Conservation (phyloP, 768 basidiomycete genomes). For the Suillus variegatus region DNA sequence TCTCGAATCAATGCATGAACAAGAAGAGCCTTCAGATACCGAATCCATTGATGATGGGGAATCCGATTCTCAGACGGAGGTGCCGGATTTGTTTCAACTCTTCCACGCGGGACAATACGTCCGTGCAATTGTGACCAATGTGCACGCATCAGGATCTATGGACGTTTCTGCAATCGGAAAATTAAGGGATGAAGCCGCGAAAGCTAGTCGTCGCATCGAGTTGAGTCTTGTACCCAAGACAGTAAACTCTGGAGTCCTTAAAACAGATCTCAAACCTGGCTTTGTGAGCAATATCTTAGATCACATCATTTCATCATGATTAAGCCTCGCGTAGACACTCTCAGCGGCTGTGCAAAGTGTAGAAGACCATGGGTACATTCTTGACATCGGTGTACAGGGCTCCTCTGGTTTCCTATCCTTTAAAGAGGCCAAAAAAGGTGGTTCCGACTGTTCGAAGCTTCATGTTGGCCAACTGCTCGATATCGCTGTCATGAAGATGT, state of each 20-base stretch:
- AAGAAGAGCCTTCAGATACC: constrained; percentile 48
- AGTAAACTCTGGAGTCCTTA: constrained; percentile 80
- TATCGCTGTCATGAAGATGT: constrained; percentile 63
- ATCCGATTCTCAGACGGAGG: constrained; percentile 26
- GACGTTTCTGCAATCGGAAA: constrained; percentile 59
- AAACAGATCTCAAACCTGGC: constrained; percentile 72
- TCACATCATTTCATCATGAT: constrained; percentile 8
- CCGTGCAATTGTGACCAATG: constrained; percentile 69
- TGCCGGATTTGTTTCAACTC: constrained; percentile 75
- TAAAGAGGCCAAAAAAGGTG: constrained; percentile 69
- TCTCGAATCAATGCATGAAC: constrained; percentile 62
- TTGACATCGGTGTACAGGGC: constrained; percentile 82
- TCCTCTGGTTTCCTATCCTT: constrained; percentile 85
- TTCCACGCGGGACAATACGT: constrained; percentile 88
- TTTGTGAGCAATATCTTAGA: constrained; percentile 55
- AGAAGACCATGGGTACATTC: constrained; percentile 96
- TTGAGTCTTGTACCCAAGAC: constrained; percentile 80
- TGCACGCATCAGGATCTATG: constrained; percentile 67
- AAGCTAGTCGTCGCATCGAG: constrained; percentile 78
- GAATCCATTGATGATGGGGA: constrained; percentile 51
- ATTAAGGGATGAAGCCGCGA: constrained; percentile 65
- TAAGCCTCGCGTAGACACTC: constrained; percentile 52
- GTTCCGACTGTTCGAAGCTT: constrained; percentile 34
- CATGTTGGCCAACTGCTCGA: constrained; percentile 70
- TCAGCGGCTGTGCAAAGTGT: constrained; percentile 78